Percentiles rank a stretch among this genome's conserved stretches.
Conservation (phyloP, 345 rosid species). For the Draba incana region DNA sequence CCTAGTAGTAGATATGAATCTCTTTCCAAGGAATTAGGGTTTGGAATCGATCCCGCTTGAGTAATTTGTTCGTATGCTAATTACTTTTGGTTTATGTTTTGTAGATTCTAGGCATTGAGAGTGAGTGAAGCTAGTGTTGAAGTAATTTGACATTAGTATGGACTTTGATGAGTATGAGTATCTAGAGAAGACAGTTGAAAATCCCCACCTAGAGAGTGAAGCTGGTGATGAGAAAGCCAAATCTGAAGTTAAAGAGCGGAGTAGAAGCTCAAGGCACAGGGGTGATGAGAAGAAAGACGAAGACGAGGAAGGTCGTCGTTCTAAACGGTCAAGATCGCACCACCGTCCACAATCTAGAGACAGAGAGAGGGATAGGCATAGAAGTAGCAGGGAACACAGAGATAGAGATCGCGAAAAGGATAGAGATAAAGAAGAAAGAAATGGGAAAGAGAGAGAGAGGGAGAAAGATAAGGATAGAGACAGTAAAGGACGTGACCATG, state of each 20-base stretch:
- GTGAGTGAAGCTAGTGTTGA: conserved; percentile 1
- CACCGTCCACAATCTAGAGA: conserved; percentile 75
- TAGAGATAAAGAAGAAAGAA: conserved; percentile 40
- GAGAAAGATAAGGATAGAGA: conserved; percentile 63
- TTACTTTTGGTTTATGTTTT: background rate
- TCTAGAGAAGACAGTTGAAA: conserved; percentile 87
- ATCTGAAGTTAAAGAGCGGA: conserved; percentile 51
- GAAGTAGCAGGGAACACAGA: conserved; percentile 60
- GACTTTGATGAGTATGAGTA: conserved; percentile 98
- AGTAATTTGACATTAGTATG: conserved; percentile 45
- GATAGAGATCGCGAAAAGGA: conserved; percentile 47
- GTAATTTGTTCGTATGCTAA: conserved; percentile 7
- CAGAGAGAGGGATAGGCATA: conserved; percentile 66
- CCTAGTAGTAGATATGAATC: background rate
- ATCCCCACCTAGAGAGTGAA: conserved; percentile 58
- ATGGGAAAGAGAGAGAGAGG: conserved; percentile 49
- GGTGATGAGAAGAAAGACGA: conserved; percentile 57
- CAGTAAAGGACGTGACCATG: conserved; percentile 46
- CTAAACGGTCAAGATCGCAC: conserved; percentile 58
- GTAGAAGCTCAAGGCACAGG: conserved; percentile 64
- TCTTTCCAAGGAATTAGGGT: background rate
- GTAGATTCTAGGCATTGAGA: conserved; percentile 24
- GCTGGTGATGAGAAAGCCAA: conserved; percentile 47
- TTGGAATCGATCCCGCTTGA: conserved; percentile 6
- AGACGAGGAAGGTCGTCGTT: conserved; percentile 50